Evolutionary conservation across 2,329 filamentous ascomycete genomes (phyloP).

Genomic region (Colletotrichum australisinense): DNA sequence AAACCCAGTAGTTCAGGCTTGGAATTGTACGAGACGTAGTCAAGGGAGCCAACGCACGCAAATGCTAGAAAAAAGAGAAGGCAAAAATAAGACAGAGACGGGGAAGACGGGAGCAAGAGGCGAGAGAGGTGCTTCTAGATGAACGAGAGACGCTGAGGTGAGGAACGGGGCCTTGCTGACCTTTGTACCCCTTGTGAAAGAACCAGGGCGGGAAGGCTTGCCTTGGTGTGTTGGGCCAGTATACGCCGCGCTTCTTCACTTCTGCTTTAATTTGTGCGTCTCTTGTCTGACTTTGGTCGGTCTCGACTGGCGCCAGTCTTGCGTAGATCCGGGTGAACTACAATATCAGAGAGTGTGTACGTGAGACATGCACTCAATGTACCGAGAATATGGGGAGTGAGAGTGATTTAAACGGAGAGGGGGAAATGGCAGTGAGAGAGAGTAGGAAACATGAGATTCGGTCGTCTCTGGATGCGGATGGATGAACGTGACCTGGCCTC

Average conservation of each 20-base stretch:
- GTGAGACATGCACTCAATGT: not conserved
- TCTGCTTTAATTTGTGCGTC: conserved; percentile 3
- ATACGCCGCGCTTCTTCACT: not conserved
- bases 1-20: not conserved
- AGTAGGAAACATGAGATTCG: not conserved
- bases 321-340: not conserved
- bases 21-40: not conserved
- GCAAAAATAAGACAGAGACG: not conserved
- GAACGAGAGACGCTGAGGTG: not conserved
- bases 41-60: not conserved
- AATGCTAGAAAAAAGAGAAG: not conserved
- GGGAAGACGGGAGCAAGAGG: not conserved
- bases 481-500: conserved; percentile 17
- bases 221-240: conserved; percentile 16
- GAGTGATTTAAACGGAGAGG: not conserved
- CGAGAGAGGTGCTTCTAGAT: conserved; percentile 6
- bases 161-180: conserved; percentile 20
- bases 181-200: conserved; percentile 11
- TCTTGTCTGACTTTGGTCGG: conserved; percentile 4
- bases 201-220: conserved; percentile 12
- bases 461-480: conserved; percentile 1
- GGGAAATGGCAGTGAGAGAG: not conserved
- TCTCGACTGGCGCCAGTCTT: conserved; percentile 3
- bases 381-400: not conserved
- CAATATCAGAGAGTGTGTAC: not conserved